These are phyloP conservation scores for Calonectria henricotiae DNA, from an alignment of 2,329 filamentous ascomycete genomes.

Conservation along the genomic window DNA sequence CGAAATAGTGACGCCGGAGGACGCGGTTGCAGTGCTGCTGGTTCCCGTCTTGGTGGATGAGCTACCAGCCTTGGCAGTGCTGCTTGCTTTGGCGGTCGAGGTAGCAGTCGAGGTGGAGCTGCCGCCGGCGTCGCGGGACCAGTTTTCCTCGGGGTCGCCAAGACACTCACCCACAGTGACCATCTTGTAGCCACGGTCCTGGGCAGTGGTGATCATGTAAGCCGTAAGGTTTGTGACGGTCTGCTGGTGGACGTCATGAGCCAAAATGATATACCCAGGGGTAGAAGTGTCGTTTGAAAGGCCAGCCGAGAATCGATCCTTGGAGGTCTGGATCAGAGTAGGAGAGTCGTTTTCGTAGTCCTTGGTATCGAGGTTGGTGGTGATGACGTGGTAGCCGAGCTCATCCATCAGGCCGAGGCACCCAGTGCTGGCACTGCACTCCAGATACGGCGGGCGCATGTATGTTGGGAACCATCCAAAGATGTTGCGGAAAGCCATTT, in stretches of 20 bases:
- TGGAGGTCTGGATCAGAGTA: slow-evolving; percentile 65
- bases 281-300: slow-evolving; percentile 54
- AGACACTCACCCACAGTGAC: slow-evolving; percentile 74
- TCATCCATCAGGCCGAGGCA: slow-evolving; percentile 57
- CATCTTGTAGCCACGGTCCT: slow-evolving; percentile 61
- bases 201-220: slow-evolving; percentile 63
- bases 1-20: slow-evolving; percentile 33
- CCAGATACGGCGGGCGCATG: slow-evolving; percentile 63
- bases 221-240: slow-evolving; percentile 61
- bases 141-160: slow-evolving; percentile 65
- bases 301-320: slow-evolving; percentile 56
- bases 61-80: slow-evolving; percentile 20
- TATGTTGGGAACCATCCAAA: slow-evolving; percentile 61
- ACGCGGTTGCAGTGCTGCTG: slow-evolving; percentile 37
- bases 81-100: slow-evolving; percentile 22
- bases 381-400: slow-evolving; percentile 72
- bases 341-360: slow-evolving; percentile 71
- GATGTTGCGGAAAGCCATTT: slow-evolving; percentile 62
- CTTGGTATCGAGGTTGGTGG: slow-evolving; percentile 74
- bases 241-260: slow-evolving; percentile 67
- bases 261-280: slow-evolving; percentile 67
- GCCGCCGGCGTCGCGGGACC: slow-evolving; percentile 63
- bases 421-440: slow-evolving; percentile 58
- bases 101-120: slow-evolving; percentile 27
- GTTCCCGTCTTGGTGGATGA: slow-evolving; percentile 9